Conservation (phyloP, 148 eudicot species). For the Vaccinium corymbosum region DNA sequence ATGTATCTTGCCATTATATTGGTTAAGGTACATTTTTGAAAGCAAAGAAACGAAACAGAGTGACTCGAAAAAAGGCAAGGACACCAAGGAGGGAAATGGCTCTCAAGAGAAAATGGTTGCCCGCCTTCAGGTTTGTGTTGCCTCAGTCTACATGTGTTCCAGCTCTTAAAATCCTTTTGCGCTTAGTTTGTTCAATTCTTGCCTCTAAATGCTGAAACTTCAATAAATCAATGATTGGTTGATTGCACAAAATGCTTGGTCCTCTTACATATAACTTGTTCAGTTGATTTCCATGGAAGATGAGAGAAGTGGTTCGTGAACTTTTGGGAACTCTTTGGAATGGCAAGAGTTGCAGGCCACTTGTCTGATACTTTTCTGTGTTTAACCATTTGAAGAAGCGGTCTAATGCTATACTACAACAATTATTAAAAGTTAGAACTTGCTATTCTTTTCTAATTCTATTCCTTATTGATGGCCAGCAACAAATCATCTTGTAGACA, state of each 20-base stretch:
- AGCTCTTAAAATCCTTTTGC: background rate
- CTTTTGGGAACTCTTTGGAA: background rate
- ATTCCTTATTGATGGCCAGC: background rate
- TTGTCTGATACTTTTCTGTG: background rate
- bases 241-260: constrained; percentile 2
- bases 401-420: background rate
- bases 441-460: background rate
- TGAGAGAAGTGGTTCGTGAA: background rate
- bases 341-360: background rate
- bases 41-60: constrained; percentile 57
- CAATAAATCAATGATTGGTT: background rate
- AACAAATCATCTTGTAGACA: background rate
- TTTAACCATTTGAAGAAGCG: background rate
- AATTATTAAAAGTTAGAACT: background rate
- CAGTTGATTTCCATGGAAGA: background rate
- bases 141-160: background rate
- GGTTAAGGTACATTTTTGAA: constrained; percentile 76
- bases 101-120: constrained; percentile 48
- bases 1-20: constrained; percentile 6
- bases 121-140: constrained; percentile 76
- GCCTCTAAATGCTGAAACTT: background rate
- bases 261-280: background rate
- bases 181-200: background rate
- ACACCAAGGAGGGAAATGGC: constrained; percentile 30
- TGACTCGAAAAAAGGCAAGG: constrained; percentile 42